Percentiles rank a stretch among this genome's conserved stretches.
phyloP scores from a whole-genome alignment of 2,329 filamentous ascomycete species.

The Fusarium sp. region DNA sequence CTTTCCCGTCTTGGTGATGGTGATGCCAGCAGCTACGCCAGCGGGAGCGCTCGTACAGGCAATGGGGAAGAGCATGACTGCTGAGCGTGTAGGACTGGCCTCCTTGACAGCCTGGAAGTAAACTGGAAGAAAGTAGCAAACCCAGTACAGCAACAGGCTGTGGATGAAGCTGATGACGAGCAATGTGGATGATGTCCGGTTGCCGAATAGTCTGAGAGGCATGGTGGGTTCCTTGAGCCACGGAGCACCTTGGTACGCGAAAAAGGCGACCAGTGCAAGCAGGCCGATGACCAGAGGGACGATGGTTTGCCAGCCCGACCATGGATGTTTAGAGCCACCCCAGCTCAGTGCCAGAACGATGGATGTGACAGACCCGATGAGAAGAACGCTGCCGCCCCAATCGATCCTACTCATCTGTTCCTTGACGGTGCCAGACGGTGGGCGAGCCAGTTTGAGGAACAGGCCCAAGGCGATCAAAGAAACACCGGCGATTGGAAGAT shows the following conservation, averaged over 20 bases:
- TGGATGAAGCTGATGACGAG: conserved; percentile 34
- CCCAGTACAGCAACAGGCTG: conserved; percentile 45
- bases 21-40: conserved; percentile 37
- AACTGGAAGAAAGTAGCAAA: conserved; percentile 54
- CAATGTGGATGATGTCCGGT: conserved; percentile 46
- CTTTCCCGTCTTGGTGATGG: conserved; percentile 44
- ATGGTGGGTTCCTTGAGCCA: conserved; percentile 47
- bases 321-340: conserved; percentile 59
- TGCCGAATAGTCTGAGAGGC: conserved; percentile 54
- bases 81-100: conserved; percentile 44
- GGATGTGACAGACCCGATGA: conserved; percentile 48
- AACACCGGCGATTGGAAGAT: conserved; percentile 44
- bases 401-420: conserved; percentile 46
- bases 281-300: conserved; percentile 56
- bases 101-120: conserved; percentile 57
- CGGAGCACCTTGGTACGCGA: conserved; percentile 44
- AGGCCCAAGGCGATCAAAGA: conserved; percentile 29
- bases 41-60: conserved; percentile 39
- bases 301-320: conserved; percentile 57
- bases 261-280: conserved; percentile 48
- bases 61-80: conserved; percentile 43
- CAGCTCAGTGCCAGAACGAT: conserved; percentile 61
- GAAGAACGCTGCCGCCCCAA: conserved; percentile 50
- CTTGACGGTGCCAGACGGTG: conserved; percentile 13
- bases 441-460: conserved; percentile 37